Percentiles rank a stretch among this genome's conserved stretches.
phyloP scores from a whole-genome alignment of 2,329 filamentous ascomycete genomes.

The Trichoderma simmonsii region DNA sequence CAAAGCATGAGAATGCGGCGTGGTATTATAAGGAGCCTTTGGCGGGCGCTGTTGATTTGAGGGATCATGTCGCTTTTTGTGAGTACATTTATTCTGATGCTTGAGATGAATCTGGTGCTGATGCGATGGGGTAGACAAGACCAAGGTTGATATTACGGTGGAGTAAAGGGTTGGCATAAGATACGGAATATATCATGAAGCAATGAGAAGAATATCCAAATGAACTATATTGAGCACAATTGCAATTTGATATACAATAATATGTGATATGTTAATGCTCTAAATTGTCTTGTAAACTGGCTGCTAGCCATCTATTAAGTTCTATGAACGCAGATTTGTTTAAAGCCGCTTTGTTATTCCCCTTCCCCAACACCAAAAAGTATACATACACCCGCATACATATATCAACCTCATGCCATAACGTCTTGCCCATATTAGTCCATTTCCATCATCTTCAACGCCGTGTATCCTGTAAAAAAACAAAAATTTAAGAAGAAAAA shows the following conservation, averaged over 20 bases:
- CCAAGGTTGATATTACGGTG: conserved; percentile 30
- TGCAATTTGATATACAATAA: not conserved
- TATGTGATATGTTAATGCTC: not conserved
- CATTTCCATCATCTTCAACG: conserved; percentile 3
- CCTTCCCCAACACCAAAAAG: not conserved
- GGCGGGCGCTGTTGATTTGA: conserved; percentile 49
- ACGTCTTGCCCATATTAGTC: not conserved
- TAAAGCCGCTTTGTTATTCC: not conserved
- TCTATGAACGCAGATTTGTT: not conserved
- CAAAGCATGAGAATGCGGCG: conserved; percentile 50
- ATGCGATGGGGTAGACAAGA: conserved; percentile 29
- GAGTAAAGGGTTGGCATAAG: not conserved
- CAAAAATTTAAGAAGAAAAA: not conserved
- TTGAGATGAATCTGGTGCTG: not conserved
- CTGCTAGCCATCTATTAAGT: not conserved
- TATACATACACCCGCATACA: not conserved
- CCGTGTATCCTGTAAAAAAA: not conserved
- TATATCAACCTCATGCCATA: not conserved
- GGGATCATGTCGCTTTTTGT: conserved; percentile 58
- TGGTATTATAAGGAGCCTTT: conserved; percentile 56
- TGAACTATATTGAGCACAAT: not conserved
- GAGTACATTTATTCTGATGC: conserved; percentile 28
- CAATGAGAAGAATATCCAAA: not conserved
- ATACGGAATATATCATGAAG: not conserved
- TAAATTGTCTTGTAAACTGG: not conserved